Conservation (phyloP, 1,139 yeast genomes). For the Spencermartinsiella ligniputridi region DNA sequence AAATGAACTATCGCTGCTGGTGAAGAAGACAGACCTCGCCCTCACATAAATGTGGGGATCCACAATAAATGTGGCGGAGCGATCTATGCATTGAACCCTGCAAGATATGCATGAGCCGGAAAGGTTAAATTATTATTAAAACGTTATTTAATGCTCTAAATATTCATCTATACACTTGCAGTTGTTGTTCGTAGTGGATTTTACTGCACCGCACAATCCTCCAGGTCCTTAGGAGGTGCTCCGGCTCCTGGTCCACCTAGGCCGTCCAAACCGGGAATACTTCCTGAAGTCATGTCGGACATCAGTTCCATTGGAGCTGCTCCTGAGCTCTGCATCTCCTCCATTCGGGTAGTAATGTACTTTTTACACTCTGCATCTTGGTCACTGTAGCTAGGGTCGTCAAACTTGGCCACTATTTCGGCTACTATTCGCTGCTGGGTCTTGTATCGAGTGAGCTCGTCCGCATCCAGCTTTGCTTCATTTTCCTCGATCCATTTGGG, state of each 20-base stretch:
- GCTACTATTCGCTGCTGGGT: slow-evolving; percentile 34
- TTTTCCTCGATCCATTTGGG: slow-evolving; percentile 58
- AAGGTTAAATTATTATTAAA: too few species aligned
- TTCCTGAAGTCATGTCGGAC: slow-evolving; percentile 56
- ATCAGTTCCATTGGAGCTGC: slow-evolving; percentile 82
- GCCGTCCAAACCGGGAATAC: slow-evolving; percentile 49
- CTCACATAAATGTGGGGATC: too few species aligned
- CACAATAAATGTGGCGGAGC: too few species aligned
- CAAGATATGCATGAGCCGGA: too few species aligned
- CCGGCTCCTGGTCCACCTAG: slow-evolving; percentile 6
- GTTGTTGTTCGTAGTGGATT: too few species aligned
- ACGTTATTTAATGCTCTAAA: too few species aligned
- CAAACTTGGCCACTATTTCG: slow-evolving; percentile 56
- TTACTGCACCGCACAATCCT: slow-evolving; percentile 13
- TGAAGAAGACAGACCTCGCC: too few species aligned
- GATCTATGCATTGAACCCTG: too few species aligned
- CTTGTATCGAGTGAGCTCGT: slow-evolving; percentile 33
- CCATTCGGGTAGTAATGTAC: slow-evolving; percentile 54
- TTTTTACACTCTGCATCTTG: slow-evolving; percentile 47
- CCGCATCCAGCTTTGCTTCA: slow-evolving; percentile 31
- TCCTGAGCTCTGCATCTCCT: slow-evolving; percentile 56
- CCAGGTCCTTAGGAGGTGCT: slow-evolving; percentile 8
- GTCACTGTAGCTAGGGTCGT: slow-evolving; percentile 52
- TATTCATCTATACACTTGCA: too few species aligned
- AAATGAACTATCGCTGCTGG: too few species aligned